A percentile compares a stretch with the other conserved stretches of the same genome.
Conservation (phyloP, 2,329 filamentous ascomycete species). For the Penicillium sp. region DNA sequence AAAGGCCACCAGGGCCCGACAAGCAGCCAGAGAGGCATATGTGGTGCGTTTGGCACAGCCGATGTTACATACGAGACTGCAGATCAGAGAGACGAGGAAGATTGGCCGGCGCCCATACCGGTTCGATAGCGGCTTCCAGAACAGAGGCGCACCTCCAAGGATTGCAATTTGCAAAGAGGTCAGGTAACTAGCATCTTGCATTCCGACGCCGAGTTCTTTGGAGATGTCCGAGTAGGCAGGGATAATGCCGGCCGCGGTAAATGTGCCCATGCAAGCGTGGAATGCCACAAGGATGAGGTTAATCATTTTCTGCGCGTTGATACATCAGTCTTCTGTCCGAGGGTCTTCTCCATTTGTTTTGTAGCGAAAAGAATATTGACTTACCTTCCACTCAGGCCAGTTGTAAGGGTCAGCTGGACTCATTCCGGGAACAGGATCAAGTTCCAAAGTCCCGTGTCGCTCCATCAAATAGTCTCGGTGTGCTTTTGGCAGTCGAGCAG, state of each 20-base stretch:
- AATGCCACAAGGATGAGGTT: slow-evolving; percentile 51
- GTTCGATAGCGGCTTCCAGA: slow-evolving; percentile 50
- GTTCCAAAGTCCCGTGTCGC: slow-evolving; percentile 48
- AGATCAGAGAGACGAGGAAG: slow-evolving; percentile 46
- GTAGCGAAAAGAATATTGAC: not conserved
- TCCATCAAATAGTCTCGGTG: slow-evolving; percentile 44
- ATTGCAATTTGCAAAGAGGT: slow-evolving; percentile 50
- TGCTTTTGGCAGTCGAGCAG: slow-evolving; percentile 22
- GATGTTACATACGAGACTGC: slow-evolving; percentile 46
- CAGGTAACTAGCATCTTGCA: slow-evolving; percentile 47
- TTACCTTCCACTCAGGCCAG: slow-evolving; percentile 47
- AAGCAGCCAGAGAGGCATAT: slow-evolving; percentile 45
- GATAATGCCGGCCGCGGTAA: slow-evolving; percentile 49
- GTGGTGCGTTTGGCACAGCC: slow-evolving; percentile 46
- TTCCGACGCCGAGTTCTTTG: slow-evolving; percentile 41
- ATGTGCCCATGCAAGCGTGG: slow-evolving; percentile 52
- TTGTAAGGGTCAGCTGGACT: slow-evolving; percentile 50
- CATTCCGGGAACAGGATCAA: slow-evolving; percentile 47
- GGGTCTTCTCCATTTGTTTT: not conserved
- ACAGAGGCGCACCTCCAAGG: slow-evolving; percentile 45
- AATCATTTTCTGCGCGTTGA: slow-evolving; percentile 40
- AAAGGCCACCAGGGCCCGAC: slow-evolving; percentile 47
- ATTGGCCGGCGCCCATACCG: slow-evolving; percentile 48
- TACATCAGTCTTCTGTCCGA: slow-evolving; percentile 2
- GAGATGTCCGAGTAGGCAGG: slow-evolving; percentile 49